Evolutionary conservation across 1,284 basidiomycete genomes (phyloP).

Genomic region (Melanopsichium pennsylvanicum): DNA sequence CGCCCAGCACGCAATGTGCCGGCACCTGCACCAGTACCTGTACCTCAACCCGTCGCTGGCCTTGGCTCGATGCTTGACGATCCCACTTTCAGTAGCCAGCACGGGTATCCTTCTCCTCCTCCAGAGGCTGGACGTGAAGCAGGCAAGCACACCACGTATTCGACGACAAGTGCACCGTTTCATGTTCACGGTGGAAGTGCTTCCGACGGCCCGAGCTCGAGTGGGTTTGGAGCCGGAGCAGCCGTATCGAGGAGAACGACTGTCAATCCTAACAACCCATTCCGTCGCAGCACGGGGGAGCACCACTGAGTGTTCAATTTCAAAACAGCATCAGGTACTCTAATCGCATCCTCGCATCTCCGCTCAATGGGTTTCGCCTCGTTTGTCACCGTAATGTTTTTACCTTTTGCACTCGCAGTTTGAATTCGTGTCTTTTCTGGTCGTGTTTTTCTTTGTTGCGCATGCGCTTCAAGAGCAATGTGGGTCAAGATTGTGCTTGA

Average conservation of each 20-base stretch:
- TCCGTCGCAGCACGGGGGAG: constrained; percentile 43
- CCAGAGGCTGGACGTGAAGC: constrained; percentile 8
- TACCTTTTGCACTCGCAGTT: background rate
- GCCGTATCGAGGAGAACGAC: constrained; percentile 21
- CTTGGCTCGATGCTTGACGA: constrained; percentile 23
- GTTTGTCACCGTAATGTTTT: background rate
- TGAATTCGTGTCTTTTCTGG: no score
- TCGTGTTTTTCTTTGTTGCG: background rate
- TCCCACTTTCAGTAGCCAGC: constrained; percentile 24
- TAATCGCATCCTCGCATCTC: background rate
- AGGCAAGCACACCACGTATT: constrained; percentile 15
- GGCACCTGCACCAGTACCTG: constrained; percentile 32
- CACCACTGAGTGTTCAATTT: constrained; percentile 5
- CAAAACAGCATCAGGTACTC: no score
- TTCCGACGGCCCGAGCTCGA: constrained; percentile 20
- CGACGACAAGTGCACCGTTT: constrained; percentile 22
- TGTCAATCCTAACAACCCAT: constrained; percentile 54
- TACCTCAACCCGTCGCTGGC: constrained; percentile 31
- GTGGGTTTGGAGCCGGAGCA: constrained; percentile 9
- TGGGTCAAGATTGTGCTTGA: no score
- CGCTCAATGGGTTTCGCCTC: background rate
- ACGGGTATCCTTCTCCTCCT: constrained; percentile 39
- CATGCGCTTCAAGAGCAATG: no score
- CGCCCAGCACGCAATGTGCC: constrained; percentile 12
- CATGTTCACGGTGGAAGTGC: constrained; percentile 7